These are phyloP conservation scores for Tillandsia leiboldiana DNA, from an alignment of 176 grass and related monocot species.

Conservation along the genomic window DNA sequence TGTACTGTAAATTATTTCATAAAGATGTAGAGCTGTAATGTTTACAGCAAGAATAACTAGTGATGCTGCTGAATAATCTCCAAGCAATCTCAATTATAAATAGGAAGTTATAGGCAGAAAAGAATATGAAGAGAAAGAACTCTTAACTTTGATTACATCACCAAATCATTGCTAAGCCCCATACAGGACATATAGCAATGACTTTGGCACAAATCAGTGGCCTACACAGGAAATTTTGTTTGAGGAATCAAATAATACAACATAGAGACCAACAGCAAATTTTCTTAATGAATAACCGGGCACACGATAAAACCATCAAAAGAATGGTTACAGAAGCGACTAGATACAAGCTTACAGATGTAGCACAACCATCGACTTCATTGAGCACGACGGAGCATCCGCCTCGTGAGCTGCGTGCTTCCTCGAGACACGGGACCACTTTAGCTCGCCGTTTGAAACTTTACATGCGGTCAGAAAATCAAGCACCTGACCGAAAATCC, in stretches of 20 bases:
- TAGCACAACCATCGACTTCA: slow-evolving; percentile 65
- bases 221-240: neutral
- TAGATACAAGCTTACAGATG: slow-evolving; percentile 27
- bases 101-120: neutral
- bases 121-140: neutral
- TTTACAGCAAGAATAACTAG: too few species aligned
- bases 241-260: neutral
- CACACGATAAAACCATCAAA: neutral
- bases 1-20: too few species aligned
- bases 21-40: too few species aligned
- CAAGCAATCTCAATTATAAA: too few species aligned
- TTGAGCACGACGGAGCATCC: slow-evolving; percentile 54
- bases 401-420: slow-evolving; percentile 45
- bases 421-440: slow-evolving; percentile 47
- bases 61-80: too few species aligned
- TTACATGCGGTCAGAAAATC: slow-evolving; percentile 67
- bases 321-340: neutral
- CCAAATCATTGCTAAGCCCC: neutral
- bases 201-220: neutral
- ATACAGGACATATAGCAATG: neutral
- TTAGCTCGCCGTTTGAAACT: slow-evolving; percentile 28
- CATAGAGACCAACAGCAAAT: neutral
- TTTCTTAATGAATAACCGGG: neutral
- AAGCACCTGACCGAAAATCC: slow-evolving; percentile 84
- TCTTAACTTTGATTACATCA: neutral